Evolutionary conservation across 164 flowering plant genomes (phyloP).

Genomic region (Stephania japonica): DNA sequence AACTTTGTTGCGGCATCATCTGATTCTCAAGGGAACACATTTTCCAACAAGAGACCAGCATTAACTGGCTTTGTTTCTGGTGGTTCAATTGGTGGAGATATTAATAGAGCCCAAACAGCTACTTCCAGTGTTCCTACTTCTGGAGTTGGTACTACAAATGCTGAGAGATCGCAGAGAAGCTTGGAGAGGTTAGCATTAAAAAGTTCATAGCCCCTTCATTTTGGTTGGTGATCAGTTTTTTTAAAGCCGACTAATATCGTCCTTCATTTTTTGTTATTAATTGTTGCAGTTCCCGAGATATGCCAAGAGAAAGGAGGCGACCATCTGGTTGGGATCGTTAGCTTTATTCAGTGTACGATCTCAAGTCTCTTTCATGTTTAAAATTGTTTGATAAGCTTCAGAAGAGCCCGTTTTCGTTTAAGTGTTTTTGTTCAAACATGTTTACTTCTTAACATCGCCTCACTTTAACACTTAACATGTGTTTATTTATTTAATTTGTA

Average conservation of each 20-base stretch:
- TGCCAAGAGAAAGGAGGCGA: constrained; percentile 73
- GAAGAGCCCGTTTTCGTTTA: not conserved
- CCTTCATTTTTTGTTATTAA: constrained; percentile 5
- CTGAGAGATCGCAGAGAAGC: constrained; percentile 32
- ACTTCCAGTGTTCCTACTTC: constrained; percentile 27
- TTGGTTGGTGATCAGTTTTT: not conserved
- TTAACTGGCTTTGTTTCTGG: constrained; percentile 92
- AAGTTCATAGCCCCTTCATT: not conserved
- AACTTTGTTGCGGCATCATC: constrained; percentile 89
- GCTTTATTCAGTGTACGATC: constrained; percentile 3
- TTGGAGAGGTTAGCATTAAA: constrained; percentile 45
- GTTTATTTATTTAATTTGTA: not conserved
- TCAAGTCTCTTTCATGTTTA: not conserved
- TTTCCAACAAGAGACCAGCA: constrained; percentile 42
- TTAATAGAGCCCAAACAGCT: constrained; percentile 27
- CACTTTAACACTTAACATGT: not conserved
- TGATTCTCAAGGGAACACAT: constrained; percentile 38
- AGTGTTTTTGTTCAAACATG: not conserved
- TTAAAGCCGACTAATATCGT: not conserved
- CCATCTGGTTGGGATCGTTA: constrained; percentile 93
- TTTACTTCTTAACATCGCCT: not conserved
- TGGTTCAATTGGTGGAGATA: constrained; percentile 84
- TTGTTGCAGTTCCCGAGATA: constrained; percentile 60
- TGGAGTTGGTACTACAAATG: constrained; percentile 28
- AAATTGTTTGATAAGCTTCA: not conserved